Evolutionary conservation across 176 grass and related monocot species (phyloP), one percentile per base, ranked within the genome.

Genomic region (Rhipidocladum racemiflorum): DNA sequence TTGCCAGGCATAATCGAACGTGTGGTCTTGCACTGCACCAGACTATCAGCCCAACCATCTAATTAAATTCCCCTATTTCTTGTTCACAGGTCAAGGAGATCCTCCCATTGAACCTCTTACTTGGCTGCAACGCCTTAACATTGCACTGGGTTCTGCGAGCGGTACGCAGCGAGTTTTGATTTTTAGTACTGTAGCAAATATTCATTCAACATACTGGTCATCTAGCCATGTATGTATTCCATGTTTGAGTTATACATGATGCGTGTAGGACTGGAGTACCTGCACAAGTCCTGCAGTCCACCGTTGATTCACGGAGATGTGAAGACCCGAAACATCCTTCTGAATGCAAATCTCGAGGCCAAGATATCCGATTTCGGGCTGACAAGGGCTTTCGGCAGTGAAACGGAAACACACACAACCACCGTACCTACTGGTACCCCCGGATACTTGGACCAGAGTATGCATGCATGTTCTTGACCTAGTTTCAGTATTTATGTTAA

Each of bases 401-500:
- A 86, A 7, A n/a, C 44, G 4, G 32, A 2, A 5, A 86, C 84
- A 28, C 75, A 86, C 75, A 50, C 3, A 0, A 79, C 43, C 28
- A 78, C 74, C 39, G 7, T 0, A 21, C 74, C 74, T 8, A 65
- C 40, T 9, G 70, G 74, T 25, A 85, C 83, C 9, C 5, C 49
- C 1, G 83, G 74, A 36, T 85, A 70, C 28, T 11, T 85, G 51
- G 83, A 85, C 83, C 83, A 45, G 73, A 85, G 81, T 84, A 74
- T 1, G 67, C 9, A 35, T 79, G 56, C 9, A 35, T 79, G 56
- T 14, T 14, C 16, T 15, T n/a, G 45, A 56, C 48, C 21, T 69
- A 24, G 38, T 25, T 42, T 44, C 38, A 42, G 15, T 36, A 67
- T 14, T 43, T 67, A 20, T 23, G 20, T 42, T 20, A n/a, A n/a